A percentile compares a stretch with the other conserved stretches of the same genome.
Evolutionary conservation across 495 filamentous ascomycete genomes (phyloP).

Genomic region (Aspergillus ellipticus): DNA sequence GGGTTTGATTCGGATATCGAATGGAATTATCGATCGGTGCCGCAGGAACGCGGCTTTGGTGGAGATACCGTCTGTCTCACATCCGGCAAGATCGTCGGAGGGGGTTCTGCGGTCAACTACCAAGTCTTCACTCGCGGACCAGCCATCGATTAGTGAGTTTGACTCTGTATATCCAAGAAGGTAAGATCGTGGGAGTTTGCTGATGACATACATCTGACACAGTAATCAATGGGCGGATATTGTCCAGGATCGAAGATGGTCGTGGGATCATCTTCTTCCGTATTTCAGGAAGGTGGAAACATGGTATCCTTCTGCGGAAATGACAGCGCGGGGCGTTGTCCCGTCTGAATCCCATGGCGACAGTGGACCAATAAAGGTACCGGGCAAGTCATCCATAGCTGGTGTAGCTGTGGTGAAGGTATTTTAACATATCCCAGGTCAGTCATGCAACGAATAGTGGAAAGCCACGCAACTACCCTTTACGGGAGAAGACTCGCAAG

Average conservation of each 20-base stretch:
- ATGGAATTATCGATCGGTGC: conserved; percentile 1
- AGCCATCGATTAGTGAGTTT: background rate
- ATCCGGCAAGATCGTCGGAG: background rate
- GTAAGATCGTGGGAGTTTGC: background rate
- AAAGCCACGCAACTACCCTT: background rate
- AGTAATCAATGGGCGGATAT: background rate
- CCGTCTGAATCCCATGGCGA: background rate
- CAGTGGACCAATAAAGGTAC: background rate
- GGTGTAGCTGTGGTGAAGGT: too few relatives aligned
- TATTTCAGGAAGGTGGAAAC: conserved; percentile 1
- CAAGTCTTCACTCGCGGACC: background rate
- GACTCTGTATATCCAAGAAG: too few relatives aligned
- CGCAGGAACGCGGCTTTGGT: background rate
- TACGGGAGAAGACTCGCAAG: background rate
- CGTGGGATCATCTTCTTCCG: background rate
- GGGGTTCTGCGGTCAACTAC: background rate
- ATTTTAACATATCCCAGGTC: background rate
- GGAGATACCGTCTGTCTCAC: background rate
- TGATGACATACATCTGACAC: background rate
- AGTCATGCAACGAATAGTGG: conserved; percentile 1
- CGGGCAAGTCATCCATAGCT: background rate
- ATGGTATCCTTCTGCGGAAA: background rate
- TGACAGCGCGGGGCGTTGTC: background rate
- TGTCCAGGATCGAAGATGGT: background rate
- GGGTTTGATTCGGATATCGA: background rate